Percentiles rank a stretch among this genome's conserved stretches.
These are phyloP conservation scores for Leishmania lainsoni DNA, from an alignment of 208 protist species.

Conservation along the genomic window DNA sequence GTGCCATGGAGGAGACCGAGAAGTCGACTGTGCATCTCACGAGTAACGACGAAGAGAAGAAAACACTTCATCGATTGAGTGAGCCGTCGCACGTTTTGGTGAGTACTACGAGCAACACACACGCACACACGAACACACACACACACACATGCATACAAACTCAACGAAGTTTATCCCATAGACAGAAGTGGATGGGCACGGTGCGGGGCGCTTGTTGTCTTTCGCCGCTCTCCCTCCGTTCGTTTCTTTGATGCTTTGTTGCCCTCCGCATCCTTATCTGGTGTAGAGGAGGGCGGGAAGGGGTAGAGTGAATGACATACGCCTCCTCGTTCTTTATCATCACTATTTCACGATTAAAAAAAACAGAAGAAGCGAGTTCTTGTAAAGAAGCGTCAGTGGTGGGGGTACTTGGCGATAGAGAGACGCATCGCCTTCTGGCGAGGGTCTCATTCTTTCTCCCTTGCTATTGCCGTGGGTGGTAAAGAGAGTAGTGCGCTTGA, in stretches of 20 bases:
- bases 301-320: not conserved
- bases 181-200: not conserved
- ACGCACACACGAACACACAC: not conserved
- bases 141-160: not conserved
- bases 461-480: not conserved
- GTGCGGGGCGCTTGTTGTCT: not conserved
- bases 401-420: not conserved
- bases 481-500: not conserved
- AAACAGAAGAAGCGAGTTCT: not conserved
- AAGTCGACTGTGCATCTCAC: not conserved
- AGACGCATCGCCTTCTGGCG: not conserved
- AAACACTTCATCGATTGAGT: not conserved
- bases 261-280: not conserved
- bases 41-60: not conserved
- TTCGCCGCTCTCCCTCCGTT: not conserved
- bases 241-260: not conserved
- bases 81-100: not conserved
- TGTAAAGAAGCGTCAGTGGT: not conserved
- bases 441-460: not conserved
- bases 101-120: not conserved
- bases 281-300: not conserved
- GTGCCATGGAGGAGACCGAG: not conserved
- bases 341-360: not conserved
- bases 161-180: not conserved
- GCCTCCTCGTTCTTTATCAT: not conserved